Percentiles rank a stretch among this genome's conserved stretches.
Evolutionary conservation across 805 yeast genomes (phyloP).

Genomic region (Candida sithepensis): DNA sequence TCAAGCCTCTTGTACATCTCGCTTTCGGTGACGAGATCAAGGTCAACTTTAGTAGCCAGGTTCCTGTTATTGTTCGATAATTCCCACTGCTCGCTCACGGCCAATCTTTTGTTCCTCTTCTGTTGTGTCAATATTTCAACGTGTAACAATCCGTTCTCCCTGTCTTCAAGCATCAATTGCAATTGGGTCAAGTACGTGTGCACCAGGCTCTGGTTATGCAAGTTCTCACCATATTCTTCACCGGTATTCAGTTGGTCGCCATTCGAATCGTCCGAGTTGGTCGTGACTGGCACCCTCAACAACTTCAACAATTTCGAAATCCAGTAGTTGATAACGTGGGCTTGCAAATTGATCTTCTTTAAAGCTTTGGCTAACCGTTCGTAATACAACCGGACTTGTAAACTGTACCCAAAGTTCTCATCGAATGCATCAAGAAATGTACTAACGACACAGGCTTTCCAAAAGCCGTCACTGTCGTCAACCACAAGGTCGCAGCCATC

Average conservation of each 20-base stretch:
- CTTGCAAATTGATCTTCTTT: conserved; percentile 47
- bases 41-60: background rate
- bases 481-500: background rate
- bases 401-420: conserved; percentile 13
- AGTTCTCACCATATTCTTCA: conserved; percentile 72
- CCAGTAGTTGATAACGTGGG: conserved; percentile 50
- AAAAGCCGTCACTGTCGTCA: background rate
- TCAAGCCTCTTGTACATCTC: conserved; percentile 30
- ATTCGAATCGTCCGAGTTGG: conserved; percentile 7
- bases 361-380: conserved; percentile 24
- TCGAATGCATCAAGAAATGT: conserved; percentile 1
- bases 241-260: conserved; percentile 42
- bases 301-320: conserved; percentile 47
- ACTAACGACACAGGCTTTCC: background rate
- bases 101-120: conserved; percentile 1
- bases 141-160: conserved; percentile 35
- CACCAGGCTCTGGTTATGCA: conserved; percentile 72
- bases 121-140: conserved; percentile 18
- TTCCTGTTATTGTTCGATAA: background rate
- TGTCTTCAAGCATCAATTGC: conserved; percentile 43
- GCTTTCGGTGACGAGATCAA: conserved; percentile 16
- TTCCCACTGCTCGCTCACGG: background rate
- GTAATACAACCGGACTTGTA: conserved; percentile 21
- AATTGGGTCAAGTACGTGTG: conserved; percentile 54
- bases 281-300: conserved; percentile 2